Conservation (phyloP, 345 rosid genomes). For the Gossypium turneri region DNA sequence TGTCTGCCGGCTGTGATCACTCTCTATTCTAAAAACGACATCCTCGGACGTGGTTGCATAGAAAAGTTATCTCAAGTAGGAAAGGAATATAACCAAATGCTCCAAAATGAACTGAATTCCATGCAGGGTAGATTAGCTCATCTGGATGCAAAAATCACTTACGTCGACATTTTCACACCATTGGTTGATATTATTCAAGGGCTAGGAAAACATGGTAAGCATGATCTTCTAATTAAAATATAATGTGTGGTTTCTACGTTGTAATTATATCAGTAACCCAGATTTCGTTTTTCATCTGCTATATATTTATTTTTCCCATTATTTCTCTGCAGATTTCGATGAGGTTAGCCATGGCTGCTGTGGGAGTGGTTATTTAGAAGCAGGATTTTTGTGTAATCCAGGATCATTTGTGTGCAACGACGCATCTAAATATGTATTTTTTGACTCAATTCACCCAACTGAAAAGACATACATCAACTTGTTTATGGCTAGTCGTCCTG, state of each 20-base stretch:
- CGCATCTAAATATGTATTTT: slow-evolving; percentile 67
- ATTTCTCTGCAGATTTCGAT: slow-evolving; percentile 41
- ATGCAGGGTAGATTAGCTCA: slow-evolving; percentile 31
- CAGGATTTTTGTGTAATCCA: slow-evolving; percentile 56
- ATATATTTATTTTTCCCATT: not conserved
- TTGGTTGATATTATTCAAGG: slow-evolving; percentile 40
- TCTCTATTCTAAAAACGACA: slow-evolving; percentile 32
- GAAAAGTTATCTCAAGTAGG: slow-evolving; percentile 44
- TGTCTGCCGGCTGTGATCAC: slow-evolving; percentile 77
- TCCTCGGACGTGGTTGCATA: slow-evolving; percentile 47
- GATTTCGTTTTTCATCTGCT: not conserved
- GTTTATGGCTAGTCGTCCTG: slow-evolving; percentile 31
- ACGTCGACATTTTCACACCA: slow-evolving; percentile 36
- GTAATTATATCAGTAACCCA: not conserved
- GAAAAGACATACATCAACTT: slow-evolving; percentile 43
- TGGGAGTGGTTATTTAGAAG: slow-evolving; percentile 68
- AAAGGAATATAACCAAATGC: slow-evolving; percentile 40
- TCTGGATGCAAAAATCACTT: slow-evolving; percentile 34
- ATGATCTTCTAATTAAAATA: not conserved
- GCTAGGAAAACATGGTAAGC: slow-evolving; percentile 36
- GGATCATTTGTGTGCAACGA: slow-evolving; percentile 54
- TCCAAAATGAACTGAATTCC: slow-evolving; percentile 41
- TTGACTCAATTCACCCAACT: slow-evolving; percentile 86
- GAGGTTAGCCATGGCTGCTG: slow-evolving; percentile 65
- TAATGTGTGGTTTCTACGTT: too few relatives aligned